Percentiles rank a stretch among this genome's conserved stretches.
Conservation (phyloP, 306 rosid genomes). For the Prunus davidiana region DNA sequence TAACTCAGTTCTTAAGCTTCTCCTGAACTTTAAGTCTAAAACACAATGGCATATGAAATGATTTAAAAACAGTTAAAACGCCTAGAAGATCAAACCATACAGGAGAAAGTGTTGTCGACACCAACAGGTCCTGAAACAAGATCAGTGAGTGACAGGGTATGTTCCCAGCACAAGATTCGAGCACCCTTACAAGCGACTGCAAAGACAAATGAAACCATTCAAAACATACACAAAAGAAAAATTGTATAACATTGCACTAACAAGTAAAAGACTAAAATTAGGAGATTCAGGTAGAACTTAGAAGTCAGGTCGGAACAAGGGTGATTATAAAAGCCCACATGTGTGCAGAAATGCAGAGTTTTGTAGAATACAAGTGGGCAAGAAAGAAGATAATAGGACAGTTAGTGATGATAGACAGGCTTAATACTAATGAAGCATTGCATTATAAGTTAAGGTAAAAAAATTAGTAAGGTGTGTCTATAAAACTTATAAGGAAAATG, state of each 20-base stretch:
- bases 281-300: background rate
- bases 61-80: slow-evolving; percentile 9
- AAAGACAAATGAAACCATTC: slow-evolving; percentile 32
- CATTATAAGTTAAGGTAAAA: background rate
- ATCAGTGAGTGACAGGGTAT: slow-evolving; percentile 73
- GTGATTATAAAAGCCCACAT: background rate
- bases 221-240: slow-evolving; percentile 3
- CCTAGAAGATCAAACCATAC: slow-evolving; percentile 58
- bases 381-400: background rate
- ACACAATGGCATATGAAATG: background rate
- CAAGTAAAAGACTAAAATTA: background rate
- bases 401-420: background rate
- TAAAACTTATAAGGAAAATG: background rate
- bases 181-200: slow-evolving; percentile 85
- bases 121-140: slow-evolving; percentile 91
- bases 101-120: slow-evolving; percentile 90
- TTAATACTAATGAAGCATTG: background rate
- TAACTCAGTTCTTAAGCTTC: slow-evolving; percentile 9
- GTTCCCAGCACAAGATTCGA: slow-evolving; percentile 80
- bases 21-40: slow-evolving; percentile 6
- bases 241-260: background rate
- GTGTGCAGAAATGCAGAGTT: background rate
- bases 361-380: background rate
- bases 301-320: background rate
- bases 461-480: background rate